A percentile compares a stretch with the other conserved stretches of the same genome.
phyloP scores from a whole-genome alignment of 495 filamentous ascomycete genomes.

The Aspergillus saccharolyticus region DNA sequence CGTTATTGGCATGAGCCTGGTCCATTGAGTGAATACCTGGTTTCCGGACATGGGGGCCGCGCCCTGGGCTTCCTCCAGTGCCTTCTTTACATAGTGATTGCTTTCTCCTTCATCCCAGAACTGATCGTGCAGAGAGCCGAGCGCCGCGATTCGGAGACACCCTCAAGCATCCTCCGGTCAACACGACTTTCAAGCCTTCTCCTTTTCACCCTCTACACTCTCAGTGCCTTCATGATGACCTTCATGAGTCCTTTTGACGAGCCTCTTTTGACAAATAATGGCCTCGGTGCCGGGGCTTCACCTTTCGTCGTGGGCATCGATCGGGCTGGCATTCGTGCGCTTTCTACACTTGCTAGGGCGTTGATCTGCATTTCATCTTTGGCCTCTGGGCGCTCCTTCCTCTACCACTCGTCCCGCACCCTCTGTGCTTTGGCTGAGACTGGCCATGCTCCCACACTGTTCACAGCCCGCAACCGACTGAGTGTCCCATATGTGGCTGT shows the following conservation, averaged over 20 bases:
- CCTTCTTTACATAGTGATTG: constrained; percentile 48
- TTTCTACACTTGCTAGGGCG: constrained; percentile 62
- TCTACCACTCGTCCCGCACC: constrained; percentile 51
- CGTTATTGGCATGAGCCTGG: constrained; percentile 71
- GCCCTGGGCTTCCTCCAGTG: constrained; percentile 69
- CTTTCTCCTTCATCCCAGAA: constrained; percentile 54
- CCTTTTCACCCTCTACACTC: constrained; percentile 54
- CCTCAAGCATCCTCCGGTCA: constrained; percentile 21
- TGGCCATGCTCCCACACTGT: constrained; percentile 40
- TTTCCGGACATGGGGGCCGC: constrained; percentile 54
- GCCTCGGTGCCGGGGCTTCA: constrained; percentile 43
- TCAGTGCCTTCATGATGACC: constrained; percentile 53
- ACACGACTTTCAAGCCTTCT: constrained; percentile 21
- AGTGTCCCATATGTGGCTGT: constrained; percentile 47
- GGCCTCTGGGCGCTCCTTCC: constrained; percentile 59
- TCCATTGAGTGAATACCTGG: constrained; percentile 60
- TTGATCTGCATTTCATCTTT: constrained; percentile 69
- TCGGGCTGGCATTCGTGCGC: constrained; percentile 47
- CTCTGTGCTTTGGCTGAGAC: constrained; percentile 45
- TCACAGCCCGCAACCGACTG: constrained; percentile 37
- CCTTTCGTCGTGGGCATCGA: constrained; percentile 33
- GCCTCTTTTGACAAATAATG: constrained; percentile 43
- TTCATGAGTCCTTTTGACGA: constrained; percentile 55
- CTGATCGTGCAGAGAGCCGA: constrained; percentile 49
- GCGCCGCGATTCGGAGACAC: constrained; percentile 34